phyloP scores from a whole-genome alignment of 2,329 filamentous ascomycete species.

The Cercospora sp. region DNA sequence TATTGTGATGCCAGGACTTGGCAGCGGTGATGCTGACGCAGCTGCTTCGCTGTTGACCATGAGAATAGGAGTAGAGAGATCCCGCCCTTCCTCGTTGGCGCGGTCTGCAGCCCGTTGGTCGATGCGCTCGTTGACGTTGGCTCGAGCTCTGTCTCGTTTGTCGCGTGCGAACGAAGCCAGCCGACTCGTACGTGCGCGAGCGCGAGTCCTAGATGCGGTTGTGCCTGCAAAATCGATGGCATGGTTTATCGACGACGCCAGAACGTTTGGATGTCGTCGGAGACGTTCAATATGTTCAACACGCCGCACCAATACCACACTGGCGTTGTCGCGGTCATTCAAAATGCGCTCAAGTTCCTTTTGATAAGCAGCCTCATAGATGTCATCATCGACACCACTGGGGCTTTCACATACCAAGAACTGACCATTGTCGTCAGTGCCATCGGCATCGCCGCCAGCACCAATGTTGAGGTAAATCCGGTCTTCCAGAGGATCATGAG shows the following conservation, averaged over 20 bases:
- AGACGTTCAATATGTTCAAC: conserved; percentile 45
- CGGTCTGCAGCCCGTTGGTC: conserved; percentile 20
- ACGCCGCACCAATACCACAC: conserved; percentile 57
- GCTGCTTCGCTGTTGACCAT: conserved; percentile 12
- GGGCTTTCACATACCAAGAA: conserved; percentile 28
- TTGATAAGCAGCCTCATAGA: conserved; percentile 86
- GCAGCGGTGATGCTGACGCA: conserved; percentile 5
- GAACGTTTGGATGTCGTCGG: conserved; percentile 27
- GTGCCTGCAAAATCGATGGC: conserved; percentile 29
- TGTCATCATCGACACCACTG: conserved; percentile 39
- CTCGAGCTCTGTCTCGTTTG: conserved; percentile 25
- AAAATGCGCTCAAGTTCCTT: conserved; percentile 76
- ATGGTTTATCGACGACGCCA: conserved; percentile 26
- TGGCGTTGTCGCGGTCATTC: conserved; percentile 49
- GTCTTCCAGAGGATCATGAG: conserved; percentile 64
- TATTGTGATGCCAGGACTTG: conserved; percentile 11
- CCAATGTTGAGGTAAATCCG: conserved; percentile 76
- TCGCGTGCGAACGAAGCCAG: conserved; percentile 27
- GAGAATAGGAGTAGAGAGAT: conserved; percentile 11
- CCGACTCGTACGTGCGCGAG: conserved; percentile 23
- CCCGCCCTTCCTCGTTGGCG: conserved; percentile 16
- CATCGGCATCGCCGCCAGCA: conserved; percentile 49
- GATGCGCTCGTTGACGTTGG: conserved; percentile 23
- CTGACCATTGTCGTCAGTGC: conserved; percentile 43
- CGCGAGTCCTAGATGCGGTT: conserved; percentile 24